Conservation (phyloP, 805 yeast species). For the Hanseniaspora taiwanica region DNA sequence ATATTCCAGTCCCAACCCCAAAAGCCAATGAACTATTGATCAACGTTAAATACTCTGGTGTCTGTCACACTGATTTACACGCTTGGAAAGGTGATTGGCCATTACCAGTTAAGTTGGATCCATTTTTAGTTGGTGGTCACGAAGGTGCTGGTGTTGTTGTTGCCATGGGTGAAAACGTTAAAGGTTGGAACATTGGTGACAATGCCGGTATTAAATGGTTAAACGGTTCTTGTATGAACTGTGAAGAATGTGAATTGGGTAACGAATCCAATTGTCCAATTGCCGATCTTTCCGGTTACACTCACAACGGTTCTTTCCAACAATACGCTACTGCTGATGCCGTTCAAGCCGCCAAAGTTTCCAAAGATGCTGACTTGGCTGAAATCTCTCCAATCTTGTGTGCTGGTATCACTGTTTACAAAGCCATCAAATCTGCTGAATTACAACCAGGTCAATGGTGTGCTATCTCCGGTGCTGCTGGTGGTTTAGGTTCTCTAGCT, state of each 20-base stretch:
- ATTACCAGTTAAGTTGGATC: slow-evolving; percentile 31
- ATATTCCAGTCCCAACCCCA: slow-evolving; percentile 72
- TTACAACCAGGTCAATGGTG: slow-evolving; percentile 58
- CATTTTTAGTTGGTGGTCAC: slow-evolving; percentile 61
- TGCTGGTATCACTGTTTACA: slow-evolving; percentile 58
- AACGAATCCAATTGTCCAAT: slow-evolving; percentile 53
- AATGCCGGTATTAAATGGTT: slow-evolving; percentile 59
- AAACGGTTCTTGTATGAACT: slow-evolving; percentile 50
- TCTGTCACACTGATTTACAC: slow-evolving; percentile 88
- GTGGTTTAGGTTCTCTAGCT: slow-evolving; percentile 69
- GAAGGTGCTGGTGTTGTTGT: slow-evolving; percentile 67
- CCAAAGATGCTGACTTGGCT: slow-evolving; percentile 41
- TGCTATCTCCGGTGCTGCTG: slow-evolving; percentile 67
- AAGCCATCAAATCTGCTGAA: slow-evolving; percentile 49
- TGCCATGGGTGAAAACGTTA: slow-evolving; percentile 46
- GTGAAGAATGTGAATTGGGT: slow-evolving; percentile 49
- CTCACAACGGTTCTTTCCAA: slow-evolving; percentile 59
- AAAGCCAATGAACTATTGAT: slow-evolving; percentile 65
- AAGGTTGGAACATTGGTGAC: slow-evolving; percentile 50
- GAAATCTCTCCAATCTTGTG: slow-evolving; percentile 50
- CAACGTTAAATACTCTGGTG: slow-evolving; percentile 80
- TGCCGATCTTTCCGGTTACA: slow-evolving; percentile 63
- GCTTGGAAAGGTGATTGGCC: slow-evolving; percentile 96
- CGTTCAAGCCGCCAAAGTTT: slow-evolving; percentile 47
- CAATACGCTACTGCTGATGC: slow-evolving; percentile 56